These are phyloP conservation scores for Sphenostylis stenocarpa DNA, from an alignment of 306 rosid species.

Conservation along the genomic window DNA sequence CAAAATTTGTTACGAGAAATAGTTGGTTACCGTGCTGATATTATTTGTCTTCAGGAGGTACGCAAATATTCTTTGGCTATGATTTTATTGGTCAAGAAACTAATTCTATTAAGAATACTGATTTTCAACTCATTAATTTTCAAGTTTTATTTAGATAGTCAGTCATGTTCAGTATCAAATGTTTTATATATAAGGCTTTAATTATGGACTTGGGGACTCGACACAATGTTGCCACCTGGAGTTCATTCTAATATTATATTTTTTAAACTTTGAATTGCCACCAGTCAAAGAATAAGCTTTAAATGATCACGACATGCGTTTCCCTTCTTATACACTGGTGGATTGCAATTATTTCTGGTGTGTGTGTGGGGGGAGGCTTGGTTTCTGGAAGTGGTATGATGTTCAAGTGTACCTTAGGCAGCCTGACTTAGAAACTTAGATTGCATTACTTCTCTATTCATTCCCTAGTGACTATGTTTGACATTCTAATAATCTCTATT, in stretches of 20 bases:
- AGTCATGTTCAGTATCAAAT: slow-evolving; percentile 9
- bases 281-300: slow-evolving; percentile 10
- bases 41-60: slow-evolving; percentile 99
- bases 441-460: slow-evolving; percentile 4
- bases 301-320: not conserved
- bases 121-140: not conserved
- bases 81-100: not conserved
- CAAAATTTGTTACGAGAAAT: slow-evolving; percentile 95
- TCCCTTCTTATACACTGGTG: not conserved
- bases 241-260: not conserved
- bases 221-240: not conserved
- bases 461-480: not conserved
- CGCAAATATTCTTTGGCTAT: not conserved
- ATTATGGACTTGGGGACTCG: not conserved
- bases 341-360: not conserved
- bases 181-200: slow-evolving; percentile 1
- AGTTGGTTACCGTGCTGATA: slow-evolving; percentile 88
- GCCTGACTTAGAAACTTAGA: not conserved
- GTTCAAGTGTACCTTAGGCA: not conserved
- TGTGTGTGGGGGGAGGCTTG: not conserved
- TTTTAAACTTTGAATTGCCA: slow-evolving; percentile 11
- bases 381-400: not conserved
- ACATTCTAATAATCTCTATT: not conserved
- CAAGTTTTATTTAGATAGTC: not conserved
- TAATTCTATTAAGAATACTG: not conserved